Evolutionary conservation across 2,329 filamentous ascomycete genomes (phyloP), one percentile per base, ranked within the genome.

Genomic region (Dendrostoma leiphaemia): DNA sequence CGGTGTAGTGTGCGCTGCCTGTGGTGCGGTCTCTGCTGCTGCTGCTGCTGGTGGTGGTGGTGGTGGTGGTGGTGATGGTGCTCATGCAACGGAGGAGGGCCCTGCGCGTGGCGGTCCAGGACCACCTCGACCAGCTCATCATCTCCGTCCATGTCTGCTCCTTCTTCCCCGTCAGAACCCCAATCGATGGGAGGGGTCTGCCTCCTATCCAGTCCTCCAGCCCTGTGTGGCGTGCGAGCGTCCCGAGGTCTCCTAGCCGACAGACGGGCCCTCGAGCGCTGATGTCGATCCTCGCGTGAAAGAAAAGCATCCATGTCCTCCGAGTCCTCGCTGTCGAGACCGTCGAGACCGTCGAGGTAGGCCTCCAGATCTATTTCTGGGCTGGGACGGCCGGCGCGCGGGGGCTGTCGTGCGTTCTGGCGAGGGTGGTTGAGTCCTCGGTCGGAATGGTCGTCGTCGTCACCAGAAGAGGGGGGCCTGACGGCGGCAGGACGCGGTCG

Each of bases 1-100:
- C 48, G n/a, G n/a, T n/a, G n/a, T n/a, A n/a, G n/a, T n/a, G n/a
- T 51, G 17, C 26, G 26, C 26, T 45, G 43, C 4, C 43, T n/a
- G 10, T 26, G 21, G 7, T 17, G 28, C n/a, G 15, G 34, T n/a
- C 34, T 37, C 19, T 34, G 45, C 17, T 29, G 62, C n/a, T 54
- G 45, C 35, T 57, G 57, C 43, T 53, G 56, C 44, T 59, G 59
- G n/a, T 32, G 52, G 26, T 48, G 53, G 9, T 9, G 23, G 17
- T 40, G 26, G 13, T 38, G 63, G n/a, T 54, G 47, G 35, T 58
- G 58, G 44, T 54, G 57, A 45, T 60, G 61, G n/a, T 34, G 52
- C 24, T 43, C n/a, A n/a, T n/a, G n/a, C n/a, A n/a, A 49, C 21
- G 32, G 51, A 31, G 44, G 51, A 45, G 46, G 47, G 34, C 13